phyloP scores from a whole-genome alignment of 805 yeast species.

The Ogataea dorogensis region DNA sequence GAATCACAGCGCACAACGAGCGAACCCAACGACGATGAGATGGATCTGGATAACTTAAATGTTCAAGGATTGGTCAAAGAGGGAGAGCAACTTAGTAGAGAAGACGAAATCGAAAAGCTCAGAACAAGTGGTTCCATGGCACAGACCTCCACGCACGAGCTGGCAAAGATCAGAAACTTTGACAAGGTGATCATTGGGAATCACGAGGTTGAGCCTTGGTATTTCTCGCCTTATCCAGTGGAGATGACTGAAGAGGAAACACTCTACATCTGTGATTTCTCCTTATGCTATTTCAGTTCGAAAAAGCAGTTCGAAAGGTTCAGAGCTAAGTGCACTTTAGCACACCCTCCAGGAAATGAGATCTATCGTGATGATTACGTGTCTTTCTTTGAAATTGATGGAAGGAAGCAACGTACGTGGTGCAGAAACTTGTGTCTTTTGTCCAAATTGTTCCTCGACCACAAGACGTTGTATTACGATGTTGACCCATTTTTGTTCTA shows the following conservation, averaged over 20 bases:
- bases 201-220: slow-evolving; percentile 97
- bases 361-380: slow-evolving; percentile 90
- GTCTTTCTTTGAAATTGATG: slow-evolving; percentile 96
- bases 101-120: slow-evolving; percentile 87
- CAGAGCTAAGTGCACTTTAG: slow-evolving; percentile 79
- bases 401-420: slow-evolving; percentile 94
- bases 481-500: slow-evolving; percentile 97
- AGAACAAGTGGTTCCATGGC: slow-evolving; percentile 98
- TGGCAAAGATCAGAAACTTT: slow-evolving; percentile 86
- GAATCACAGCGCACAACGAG: slow-evolving; percentile 11
- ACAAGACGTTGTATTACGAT: slow-evolving; percentile 93
- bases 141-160: slow-evolving; percentile 76
- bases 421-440: slow-evolving; percentile 90
- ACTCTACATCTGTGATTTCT: slow-evolving; percentile 87
- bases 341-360: slow-evolving; percentile 98
- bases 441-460: slow-evolving; percentile 90
- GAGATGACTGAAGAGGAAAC: slow-evolving; percentile 92
- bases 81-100: slow-evolving; percentile 75
- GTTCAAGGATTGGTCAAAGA: slow-evolving; percentile 73
- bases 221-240: slow-evolving; percentile 94
- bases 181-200: slow-evolving; percentile 79
- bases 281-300: slow-evolving; percentile 85
- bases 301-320: slow-evolving; percentile 90
- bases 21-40: slow-evolving; percentile 50
- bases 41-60: slow-evolving; percentile 81